Base-by-base conservation (phyloP, 305 asterid genomes). In the Solanum hybrid region DNA sequence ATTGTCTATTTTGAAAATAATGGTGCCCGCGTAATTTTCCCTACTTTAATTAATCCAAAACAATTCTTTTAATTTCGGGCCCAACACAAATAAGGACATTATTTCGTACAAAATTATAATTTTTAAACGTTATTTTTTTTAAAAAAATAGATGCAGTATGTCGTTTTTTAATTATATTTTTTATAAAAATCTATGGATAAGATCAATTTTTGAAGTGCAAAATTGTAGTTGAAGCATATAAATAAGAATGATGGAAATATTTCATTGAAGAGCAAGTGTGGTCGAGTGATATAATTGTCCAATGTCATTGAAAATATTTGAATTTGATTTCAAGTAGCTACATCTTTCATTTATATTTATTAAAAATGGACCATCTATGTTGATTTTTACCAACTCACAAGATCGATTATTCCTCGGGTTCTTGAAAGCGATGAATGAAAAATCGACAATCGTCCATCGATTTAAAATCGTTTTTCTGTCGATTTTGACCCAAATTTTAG, bases 111-210 rank as follows among this genome's bases (percentile, higher is more conserved):
- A 0, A 14, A 42, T 42, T 42, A 42, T 13, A 42, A 42, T 42
- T 51, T 51, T 5, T 5, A 5, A 15, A 51, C 0, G 19, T 51
- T 14, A 5, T 51, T 14, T 45, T 45, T 14, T 0, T 0, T 0
- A 14, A 42, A 17, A 51, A 15, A 51, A 51, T 56, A 2, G 22
- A 51, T 5, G 64, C 22, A 51, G 3, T 45, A 13, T 14, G 64
- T 15, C 22, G 0, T 5, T 51, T 45, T 51, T 51, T 14, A 13
- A 45, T 45, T 45, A 45, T 45, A 13, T 13, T 45, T 42, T 45
- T 45, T 45, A 42, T 12, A 45, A 45, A 13, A 45, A 14, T 45
- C 7, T 0, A 45, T 14, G 60, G 7, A 45, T 14, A 45, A 5
- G 60, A 7, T 45, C 60, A 14, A 45, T 13, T 45, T 45, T 13